A percentile compares a stretch with the other conserved stretches of the same genome.
These are phyloP conservation scores for Luffa acutangula DNA, from an alignment of 306 rosid genomes.

Conservation along the genomic window DNA sequence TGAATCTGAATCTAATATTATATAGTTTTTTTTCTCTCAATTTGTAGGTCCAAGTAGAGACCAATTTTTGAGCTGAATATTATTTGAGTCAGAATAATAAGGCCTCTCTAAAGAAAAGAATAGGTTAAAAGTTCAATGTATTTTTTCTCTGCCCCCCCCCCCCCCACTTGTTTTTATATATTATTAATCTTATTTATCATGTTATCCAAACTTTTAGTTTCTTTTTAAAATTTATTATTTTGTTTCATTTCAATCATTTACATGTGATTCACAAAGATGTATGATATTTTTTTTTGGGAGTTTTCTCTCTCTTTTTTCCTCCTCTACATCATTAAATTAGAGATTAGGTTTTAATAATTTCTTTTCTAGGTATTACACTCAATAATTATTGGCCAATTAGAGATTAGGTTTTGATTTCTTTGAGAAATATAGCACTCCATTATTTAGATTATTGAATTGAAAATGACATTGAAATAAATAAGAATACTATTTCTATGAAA, in stretches of 20 bases:
- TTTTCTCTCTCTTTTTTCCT: not conserved
- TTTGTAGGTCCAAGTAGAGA: not conserved
- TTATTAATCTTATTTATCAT: not conserved
- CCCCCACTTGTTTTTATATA: not conserved
- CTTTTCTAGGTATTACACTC: not conserved
- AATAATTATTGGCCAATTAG: not conserved
- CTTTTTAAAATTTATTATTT: not conserved
- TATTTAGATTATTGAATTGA: not conserved
- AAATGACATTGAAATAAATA: not conserved
- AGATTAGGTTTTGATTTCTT: not conserved
- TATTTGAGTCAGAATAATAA: not conserved
- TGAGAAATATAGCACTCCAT: not conserved
- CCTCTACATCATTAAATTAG: not conserved
- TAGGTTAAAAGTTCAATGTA: slow-evolving; percentile 9
- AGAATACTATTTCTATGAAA: not conserved
- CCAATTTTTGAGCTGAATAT: not conserved
- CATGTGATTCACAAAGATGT: not conserved
- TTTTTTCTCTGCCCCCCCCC: not conserved
- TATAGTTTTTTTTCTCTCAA: not conserved
- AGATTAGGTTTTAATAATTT: not conserved
- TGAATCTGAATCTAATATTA: slow-evolving; percentile 1
- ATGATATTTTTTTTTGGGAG: not conserved
- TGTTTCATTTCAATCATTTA: not conserved
- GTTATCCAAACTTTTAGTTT: not conserved
- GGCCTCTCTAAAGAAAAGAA: not conserved